Evolutionary conservation across 768 basidiomycete genomes (phyloP), one percentile per base, ranked within the genome.

Genomic region (Russula ochroleuca): DNA sequence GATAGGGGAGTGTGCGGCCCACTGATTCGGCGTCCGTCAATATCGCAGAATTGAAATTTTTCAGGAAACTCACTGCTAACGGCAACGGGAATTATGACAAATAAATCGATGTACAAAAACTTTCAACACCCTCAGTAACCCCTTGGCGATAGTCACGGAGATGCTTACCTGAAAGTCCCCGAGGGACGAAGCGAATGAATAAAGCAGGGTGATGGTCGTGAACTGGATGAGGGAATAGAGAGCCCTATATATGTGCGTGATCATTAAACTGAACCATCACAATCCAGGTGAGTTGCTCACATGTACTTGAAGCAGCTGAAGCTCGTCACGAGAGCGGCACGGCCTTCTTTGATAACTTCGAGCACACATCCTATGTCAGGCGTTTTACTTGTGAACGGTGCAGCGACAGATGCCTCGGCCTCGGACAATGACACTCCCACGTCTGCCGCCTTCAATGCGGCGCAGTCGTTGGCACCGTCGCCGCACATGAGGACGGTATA

Each of bases 261-360:
- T 38, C 19, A 41, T 38, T 51, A 28, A 55, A 11, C 40, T 53
- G 25, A 23, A 17, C 55, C 56, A 72, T 47, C 33, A 7, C 25
- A 31, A 50, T 25, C 37, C 35, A 13, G 23, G 55, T 47, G 23
- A 51, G 40, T 45, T 50, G 79, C 92, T 75, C 69, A 95, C 96
- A 99, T 99, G 72, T 98, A 99, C 76, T 99, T 99, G 85, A 99
- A 99, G 77, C 96, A 98, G 68, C 94, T 95, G 76, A 99, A 99
- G 73, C 94, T 96, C 1, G 97, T 98, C 58, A 97, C 96, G 58
- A 99, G 79, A 1, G 97, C 96, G 9, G 94, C 92, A 49, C 97
- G 82, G 9, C 97, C 97, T 72, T 99, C 96, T 71, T 88, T 93
- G 78, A 99, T 95, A 57, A 99, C 90, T 69, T 98, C 94, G 35